Evolutionary conservation across 202 grass and related monocot genomes (phyloP).

Genomic region (Panicum hallii): DNA sequence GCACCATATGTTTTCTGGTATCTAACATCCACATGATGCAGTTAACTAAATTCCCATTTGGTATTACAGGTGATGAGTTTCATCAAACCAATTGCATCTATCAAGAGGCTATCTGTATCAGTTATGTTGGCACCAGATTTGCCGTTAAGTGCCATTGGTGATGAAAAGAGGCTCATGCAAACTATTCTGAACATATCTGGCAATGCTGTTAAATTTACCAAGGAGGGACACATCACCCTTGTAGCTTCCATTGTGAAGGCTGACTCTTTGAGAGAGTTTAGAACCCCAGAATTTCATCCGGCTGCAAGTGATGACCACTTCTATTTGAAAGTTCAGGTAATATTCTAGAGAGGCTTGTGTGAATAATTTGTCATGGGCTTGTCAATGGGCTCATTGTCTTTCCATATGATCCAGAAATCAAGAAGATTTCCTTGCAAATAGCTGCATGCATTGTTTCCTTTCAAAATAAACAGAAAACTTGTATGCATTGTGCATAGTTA

Average conservation of each 20-base stretch:
- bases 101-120: slow-evolving; percentile 79
- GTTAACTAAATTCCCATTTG: slow-evolving; percentile 22
- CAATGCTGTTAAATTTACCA: slow-evolving; percentile 96
- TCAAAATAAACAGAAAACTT: not conserved
- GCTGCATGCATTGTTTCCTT: not conserved
- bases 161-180: slow-evolving; percentile 92
- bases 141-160: slow-evolving; percentile 79
- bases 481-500: not conserved
- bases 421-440: slow-evolving; percentile 24
- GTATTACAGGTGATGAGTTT: slow-evolving; percentile 76
- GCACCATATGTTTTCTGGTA: slow-evolving; percentile 16
- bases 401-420: slow-evolving; percentile 20
- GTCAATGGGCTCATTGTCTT: slow-evolving; percentile 11
- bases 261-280: slow-evolving; percentile 82
- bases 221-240: slow-evolving; percentile 92
- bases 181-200: slow-evolving; percentile 90
- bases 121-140: slow-evolving; percentile 84
- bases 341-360: slow-evolving; percentile 24
- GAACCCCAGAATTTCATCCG: slow-evolving; percentile 74
- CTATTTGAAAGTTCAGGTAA: slow-evolving; percentile 92
- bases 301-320: slow-evolving; percentile 76
- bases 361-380: slow-evolving; percentile 1
- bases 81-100: slow-evolving; percentile 94
- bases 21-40: slow-evolving; percentile 14
- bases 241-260: slow-evolving; percentile 72